Percentiles rank a stretch among this genome's conserved stretches.
Evolutionary conservation across 148 eudicot species (phyloP).

Genomic region (Fagopyrum tataricum): DNA sequence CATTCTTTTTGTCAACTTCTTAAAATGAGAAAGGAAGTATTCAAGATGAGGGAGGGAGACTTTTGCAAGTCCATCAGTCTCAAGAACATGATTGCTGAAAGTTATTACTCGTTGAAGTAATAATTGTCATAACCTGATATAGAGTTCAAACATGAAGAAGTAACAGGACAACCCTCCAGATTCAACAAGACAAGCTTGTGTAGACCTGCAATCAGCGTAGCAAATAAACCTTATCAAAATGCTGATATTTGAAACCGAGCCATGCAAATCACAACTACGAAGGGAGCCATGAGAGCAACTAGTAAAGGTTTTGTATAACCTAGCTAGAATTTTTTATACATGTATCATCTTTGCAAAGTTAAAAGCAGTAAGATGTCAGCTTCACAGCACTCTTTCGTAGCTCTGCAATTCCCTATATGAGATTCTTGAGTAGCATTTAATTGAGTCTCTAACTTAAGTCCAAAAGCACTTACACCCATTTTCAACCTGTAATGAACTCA

Average conservation of each 20-base stretch:
- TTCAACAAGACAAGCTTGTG: constrained; percentile 56
- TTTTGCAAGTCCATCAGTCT: not conserved
- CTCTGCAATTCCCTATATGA: not conserved
- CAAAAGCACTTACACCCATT: not conserved
- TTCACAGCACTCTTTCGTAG: not conserved
- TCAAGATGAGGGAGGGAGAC: no score
- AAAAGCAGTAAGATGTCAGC: not conserved
- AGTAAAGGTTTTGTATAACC: no score
- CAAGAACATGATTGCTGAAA: not conserved
- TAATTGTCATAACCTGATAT: constrained; percentile 45
- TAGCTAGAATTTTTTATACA: no score
- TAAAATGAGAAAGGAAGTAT: no score
- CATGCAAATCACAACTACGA: not conserved
- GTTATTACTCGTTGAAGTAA: not conserved
- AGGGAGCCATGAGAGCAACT: no score
- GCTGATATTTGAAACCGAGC: not conserved
- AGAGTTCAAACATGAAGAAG: constrained; percentile 58
- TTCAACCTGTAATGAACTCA: not conserved
- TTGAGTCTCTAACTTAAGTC: not conserved
- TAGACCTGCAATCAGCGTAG: constrained; percentile 35
- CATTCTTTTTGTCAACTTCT: no score
- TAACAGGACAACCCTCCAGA: constrained; percentile 72
- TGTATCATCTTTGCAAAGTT: not conserved
- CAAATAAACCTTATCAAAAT: not conserved
- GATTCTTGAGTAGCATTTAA: not conserved